A percentile compares a stretch with the other conserved stretches of the same genome.
Conservation (phyloP, 1,284 basidiomycete species). For the Malassezia nana region DNA sequence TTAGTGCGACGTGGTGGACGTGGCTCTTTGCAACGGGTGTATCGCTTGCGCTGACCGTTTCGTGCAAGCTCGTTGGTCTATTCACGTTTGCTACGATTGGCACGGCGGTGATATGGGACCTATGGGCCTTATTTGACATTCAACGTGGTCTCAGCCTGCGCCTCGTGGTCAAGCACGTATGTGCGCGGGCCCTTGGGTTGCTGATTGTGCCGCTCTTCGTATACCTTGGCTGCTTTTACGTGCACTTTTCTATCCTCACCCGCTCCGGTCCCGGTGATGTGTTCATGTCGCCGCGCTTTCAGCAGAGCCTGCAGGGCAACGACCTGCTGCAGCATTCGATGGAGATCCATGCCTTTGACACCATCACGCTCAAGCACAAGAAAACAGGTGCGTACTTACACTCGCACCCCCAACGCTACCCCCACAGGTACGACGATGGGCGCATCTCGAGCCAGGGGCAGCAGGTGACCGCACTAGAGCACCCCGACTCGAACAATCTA, state of each 20-base stretch:
- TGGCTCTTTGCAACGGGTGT: constrained; percentile 86
- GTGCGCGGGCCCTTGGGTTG: constrained; percentile 72
- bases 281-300: constrained; percentile 97
- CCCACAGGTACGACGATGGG: constrained; percentile 88
- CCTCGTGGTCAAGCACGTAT: constrained; percentile 79
- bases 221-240: constrained; percentile 91
- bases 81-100: constrained; percentile 84
- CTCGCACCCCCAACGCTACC: constrained; percentile 81
- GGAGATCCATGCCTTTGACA: constrained; percentile 87
- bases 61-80: constrained; percentile 95
- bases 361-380: constrained; percentile 76
- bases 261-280: constrained; percentile 82
- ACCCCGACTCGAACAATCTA: constrained; percentile 83
- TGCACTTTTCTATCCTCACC: constrained; percentile 85
- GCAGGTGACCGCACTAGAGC: constrained; percentile 94
- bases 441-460: constrained; percentile 92
- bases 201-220: constrained; percentile 77
- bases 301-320: constrained; percentile 86
- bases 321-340: constrained; percentile 80
- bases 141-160: constrained; percentile 62
- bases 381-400: constrained; percentile 86
- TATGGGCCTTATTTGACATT: constrained; percentile 88
- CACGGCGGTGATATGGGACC: constrained; percentile 76
- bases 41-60: constrained; percentile 88
- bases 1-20: constrained; percentile 64